Conservation (phyloP, 306 rosid species). For the Cajanus cajan region DNA sequence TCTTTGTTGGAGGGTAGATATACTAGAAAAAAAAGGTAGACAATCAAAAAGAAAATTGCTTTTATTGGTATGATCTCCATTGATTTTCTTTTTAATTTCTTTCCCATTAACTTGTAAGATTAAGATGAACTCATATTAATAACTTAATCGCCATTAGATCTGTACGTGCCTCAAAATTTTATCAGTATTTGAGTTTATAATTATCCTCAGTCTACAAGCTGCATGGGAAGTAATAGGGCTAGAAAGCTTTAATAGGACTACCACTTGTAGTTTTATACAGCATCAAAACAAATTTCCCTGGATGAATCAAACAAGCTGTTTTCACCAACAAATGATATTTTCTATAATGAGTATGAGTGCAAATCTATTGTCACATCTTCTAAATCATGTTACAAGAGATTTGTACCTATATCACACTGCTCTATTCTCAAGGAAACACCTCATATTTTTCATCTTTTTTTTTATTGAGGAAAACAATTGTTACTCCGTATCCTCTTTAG, state of each 20-base stretch:
- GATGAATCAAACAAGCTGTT: not conserved
- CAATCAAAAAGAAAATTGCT: slow-evolving; percentile 15
- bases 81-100: not conserved
- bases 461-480: not conserved
- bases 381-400: not conserved
- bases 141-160: not conserved
- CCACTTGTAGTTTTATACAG: not conserved
- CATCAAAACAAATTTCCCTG: not conserved
- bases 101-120: slow-evolving; percentile 19
- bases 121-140: not conserved
- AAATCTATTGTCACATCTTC: not conserved
- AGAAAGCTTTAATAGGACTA: not conserved
- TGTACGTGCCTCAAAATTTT: not conserved
- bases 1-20: not conserved
- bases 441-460: not conserved
- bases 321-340: not conserved
- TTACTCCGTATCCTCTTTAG: not conserved
- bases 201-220: not conserved
- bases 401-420: not conserved
- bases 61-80: slow-evolving; percentile 1
- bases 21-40: slow-evolving; percentile 1
- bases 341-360: not conserved
- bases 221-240: not conserved
- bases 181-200: too few species aligned
- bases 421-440: not conserved